Base-by-base conservation (phyloP, 768 basidiomycete species). In the Boletus rubropictus region DNA sequence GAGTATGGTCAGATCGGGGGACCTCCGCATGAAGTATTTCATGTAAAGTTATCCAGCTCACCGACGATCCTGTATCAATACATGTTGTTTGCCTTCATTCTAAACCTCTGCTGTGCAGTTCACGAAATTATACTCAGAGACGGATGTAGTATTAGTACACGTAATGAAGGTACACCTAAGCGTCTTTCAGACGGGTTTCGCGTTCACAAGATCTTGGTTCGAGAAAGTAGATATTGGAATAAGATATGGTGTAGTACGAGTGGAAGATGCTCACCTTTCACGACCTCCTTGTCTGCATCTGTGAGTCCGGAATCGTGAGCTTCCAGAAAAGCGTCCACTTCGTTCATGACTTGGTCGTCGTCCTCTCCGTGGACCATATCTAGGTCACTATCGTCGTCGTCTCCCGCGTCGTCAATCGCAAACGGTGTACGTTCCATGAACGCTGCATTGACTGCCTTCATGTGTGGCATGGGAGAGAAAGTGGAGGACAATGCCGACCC, bases 261-360 rank as follows among this genome's bases (percentile, higher is more conserved):
- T 22, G 2, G 28, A 34, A 8, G 22, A 29, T 5, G 62, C 76
- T 52, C 53, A 86, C 87, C 88, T 67, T 84, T 82, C 7, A 85
- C 86, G 18, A 86, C 76, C 54, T 80, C 78, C 63, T 84, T 81
- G 58, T 92, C 86, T 4, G 81, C 87, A 49, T 87, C 85, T 4
- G 84, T 81, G 44, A 91, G 70, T 15, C 89, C 88, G 7, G 86
- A 82, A 68, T 91, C 93, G 63, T 97, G 89, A 3, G 89, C 93
- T 59, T 96, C 92, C 36, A 97, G 72, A 77, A 95, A 95, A 0
- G 91, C 92, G 60, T 95, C 92, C 45, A 93, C 89, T 75, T 95
- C 93, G 59, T 94, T 89, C 82, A 97, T 78, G 39, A 94, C 89
- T 48, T 80, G 81, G 52, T 85, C 83, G 46, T 84, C 83, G 38